phyloP scores from a whole-genome alignment of 2,329 filamentous ascomycete genomes.

The Coniochaeta sp. region DNA sequence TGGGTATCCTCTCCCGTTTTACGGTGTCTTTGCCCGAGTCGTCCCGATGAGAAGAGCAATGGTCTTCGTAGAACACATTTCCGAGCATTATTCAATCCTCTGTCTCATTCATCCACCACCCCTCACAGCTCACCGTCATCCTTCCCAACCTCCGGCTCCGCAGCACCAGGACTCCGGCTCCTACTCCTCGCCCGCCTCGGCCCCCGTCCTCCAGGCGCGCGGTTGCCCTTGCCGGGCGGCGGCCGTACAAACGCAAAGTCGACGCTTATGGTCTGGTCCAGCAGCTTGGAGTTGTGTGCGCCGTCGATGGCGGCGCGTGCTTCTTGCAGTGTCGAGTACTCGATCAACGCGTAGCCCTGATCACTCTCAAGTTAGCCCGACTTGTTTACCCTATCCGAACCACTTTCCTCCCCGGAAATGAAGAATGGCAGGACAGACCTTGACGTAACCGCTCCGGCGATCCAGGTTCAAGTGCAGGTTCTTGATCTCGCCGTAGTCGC shows the following conservation, averaged over 20 bases:
- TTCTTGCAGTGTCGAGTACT: conserved; percentile 73
- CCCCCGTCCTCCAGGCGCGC: conserved; percentile 23
- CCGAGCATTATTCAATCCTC: background rate
- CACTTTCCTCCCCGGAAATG: background rate
- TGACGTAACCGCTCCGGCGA: conserved; percentile 76
- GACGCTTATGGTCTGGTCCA: conserved; percentile 74
- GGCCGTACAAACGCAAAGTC: conserved; percentile 83
- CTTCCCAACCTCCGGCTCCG: conserved; percentile 8
- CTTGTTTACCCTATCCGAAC: background rate
- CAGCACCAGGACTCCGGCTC: conserved; percentile 38
- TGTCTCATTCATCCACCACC: background rate
- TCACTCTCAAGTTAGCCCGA: background rate
- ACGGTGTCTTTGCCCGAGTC: background rate
- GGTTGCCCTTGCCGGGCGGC: conserved; percentile 52
- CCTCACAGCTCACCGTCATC: conserved; percentile 6
- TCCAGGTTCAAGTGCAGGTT: conserved; percentile 81
- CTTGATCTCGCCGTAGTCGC: conserved; percentile 80
- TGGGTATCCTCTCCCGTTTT: background rate
- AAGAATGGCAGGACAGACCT: conserved; percentile 46
- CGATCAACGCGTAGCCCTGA: conserved; percentile 78
- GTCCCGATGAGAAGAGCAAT: background rate
- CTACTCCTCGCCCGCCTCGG: conserved; percentile 29
- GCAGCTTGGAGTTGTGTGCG: conserved; percentile 67
- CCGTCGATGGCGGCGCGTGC: conserved; percentile 76
- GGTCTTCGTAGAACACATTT: background rate